Evolutionary conservation across 306 rosid genomes (phyloP).

Genomic region (Casuarina equisetifolia): DNA sequence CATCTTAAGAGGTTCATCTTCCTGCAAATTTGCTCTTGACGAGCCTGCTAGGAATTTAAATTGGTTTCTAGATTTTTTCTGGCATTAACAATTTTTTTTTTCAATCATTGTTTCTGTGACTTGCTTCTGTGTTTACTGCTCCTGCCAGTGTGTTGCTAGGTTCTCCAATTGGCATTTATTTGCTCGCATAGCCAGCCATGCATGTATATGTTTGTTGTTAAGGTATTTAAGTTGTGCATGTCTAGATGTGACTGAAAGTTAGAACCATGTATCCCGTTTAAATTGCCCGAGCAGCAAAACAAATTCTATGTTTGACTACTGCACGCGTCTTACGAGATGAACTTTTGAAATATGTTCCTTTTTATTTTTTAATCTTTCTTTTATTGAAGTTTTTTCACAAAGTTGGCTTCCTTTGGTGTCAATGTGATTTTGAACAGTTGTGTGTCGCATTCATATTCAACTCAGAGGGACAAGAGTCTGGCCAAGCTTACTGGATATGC

Average conservation of each 20-base stretch:
- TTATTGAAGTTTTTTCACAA: background rate
- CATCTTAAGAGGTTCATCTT: constrained; percentile 63
- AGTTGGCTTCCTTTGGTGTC: constrained; percentile 23
- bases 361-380: background rate
- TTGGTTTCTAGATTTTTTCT: background rate
- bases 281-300: background rate
- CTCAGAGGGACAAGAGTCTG: constrained; percentile 72
- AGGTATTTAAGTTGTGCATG: background rate
- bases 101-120: background rate
- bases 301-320: background rate
- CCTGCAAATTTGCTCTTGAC: background rate
- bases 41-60: background rate
- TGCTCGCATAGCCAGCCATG: background rate
- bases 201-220: background rate
- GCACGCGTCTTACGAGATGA: background rate
- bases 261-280: background rate
- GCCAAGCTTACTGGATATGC: constrained; percentile 53
- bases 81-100: background rate
- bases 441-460: constrained; percentile 80
- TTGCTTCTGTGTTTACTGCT: background rate
- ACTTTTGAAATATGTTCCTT: background rate
- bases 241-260: background rate
- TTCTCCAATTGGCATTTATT: background rate
- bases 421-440: constrained; percentile 54
- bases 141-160: background rate